Percentiles rank a stretch among this genome's conserved stretches.
phyloP scores from a whole-genome alignment of 2,329 filamentous ascomycete genomes.

The Penicillium griseofulvum region DNA sequence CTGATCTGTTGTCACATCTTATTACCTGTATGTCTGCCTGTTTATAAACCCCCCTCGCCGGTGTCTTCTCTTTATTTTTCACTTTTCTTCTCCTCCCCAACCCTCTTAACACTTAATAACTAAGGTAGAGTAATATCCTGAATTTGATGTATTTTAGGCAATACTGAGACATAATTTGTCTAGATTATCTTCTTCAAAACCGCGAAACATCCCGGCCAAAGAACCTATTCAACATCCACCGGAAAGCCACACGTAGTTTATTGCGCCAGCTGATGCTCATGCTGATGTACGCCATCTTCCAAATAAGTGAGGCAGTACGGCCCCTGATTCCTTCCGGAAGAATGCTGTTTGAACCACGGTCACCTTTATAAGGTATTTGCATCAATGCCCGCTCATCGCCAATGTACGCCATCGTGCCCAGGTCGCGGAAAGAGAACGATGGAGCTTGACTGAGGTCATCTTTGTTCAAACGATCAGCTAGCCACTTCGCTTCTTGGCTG shows the following conservation, averaged over 20 bases:
- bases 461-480: slow-evolving; percentile 55
- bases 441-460: slow-evolving; percentile 35
- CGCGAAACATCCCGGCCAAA: slow-evolving; percentile 47
- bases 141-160: not conserved
- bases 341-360: slow-evolving; percentile 22
- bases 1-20: no score
- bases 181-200: slow-evolving; percentile 28
- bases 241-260: slow-evolving; percentile 40
- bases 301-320: slow-evolving; percentile 42
- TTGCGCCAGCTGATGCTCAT: slow-evolving; percentile 51
- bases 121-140: not conserved
- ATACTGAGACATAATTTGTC: not conserved
- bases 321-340: slow-evolving; percentile 41
- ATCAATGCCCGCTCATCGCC: slow-evolving; percentile 58
- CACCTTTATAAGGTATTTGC: slow-evolving; percentile 44
- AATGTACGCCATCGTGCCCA: slow-evolving; percentile 60
- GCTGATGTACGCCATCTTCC: slow-evolving; percentile 46
- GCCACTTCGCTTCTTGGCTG: slow-evolving; percentile 58
- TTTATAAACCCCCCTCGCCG: no score
- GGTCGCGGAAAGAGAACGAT: slow-evolving; percentile 55
- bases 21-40: no score
- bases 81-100: no score
- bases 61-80: no score
- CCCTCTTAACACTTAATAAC: no score
- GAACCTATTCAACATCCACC: slow-evolving; percentile 43